These are phyloP conservation scores for Exophiala bonariae DNA, from an alignment of 2,329 filamentous ascomycete species.

Conservation along the genomic window DNA sequence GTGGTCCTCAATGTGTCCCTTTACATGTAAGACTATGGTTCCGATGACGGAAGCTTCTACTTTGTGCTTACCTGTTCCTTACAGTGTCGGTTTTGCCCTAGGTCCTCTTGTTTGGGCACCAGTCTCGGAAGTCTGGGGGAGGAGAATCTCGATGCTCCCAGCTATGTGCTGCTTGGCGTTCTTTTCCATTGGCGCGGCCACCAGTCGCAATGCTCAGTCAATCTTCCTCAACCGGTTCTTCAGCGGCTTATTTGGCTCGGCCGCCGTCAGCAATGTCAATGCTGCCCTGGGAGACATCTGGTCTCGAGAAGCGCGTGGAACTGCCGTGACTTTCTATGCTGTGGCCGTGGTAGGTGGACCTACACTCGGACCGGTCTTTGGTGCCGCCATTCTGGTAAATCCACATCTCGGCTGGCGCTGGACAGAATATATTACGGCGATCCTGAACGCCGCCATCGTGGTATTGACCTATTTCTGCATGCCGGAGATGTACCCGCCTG, in stretches of 20 bases:
- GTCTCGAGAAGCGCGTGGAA: constrained; percentile 37
- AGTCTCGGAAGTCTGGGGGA: constrained; percentile 46
- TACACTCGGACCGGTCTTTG: constrained; percentile 44
- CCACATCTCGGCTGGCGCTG: constrained; percentile 45
- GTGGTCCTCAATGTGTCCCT: constrained; percentile 49
- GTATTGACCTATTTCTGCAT: constrained; percentile 33
- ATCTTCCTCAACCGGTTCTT: constrained; percentile 47
- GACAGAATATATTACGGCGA: constrained; percentile 47
- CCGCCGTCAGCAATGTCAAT: constrained; percentile 44
- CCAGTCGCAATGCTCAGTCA: constrained; percentile 36
- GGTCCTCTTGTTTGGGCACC: constrained; percentile 46
- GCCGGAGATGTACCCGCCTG: constrained; percentile 42
- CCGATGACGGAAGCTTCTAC: not conserved
- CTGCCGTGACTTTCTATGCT: constrained; percentile 41
- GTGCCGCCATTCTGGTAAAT: constrained; percentile 37
- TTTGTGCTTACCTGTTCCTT: not conserved
- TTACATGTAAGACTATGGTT: constrained; percentile 37
- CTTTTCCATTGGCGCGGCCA: constrained; percentile 49
- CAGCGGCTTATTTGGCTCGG: constrained; percentile 45
- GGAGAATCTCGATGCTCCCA: constrained; percentile 46
- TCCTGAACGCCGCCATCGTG: constrained; percentile 37
- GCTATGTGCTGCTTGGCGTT: constrained; percentile 43
- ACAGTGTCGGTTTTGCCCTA: constrained; percentile 37
- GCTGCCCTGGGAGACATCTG: constrained; percentile 48
- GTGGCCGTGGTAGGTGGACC: constrained; percentile 44